These are phyloP conservation scores for Sphaerulina musiva DNA, from an alignment of 2,329 filamentous ascomycete genomes.

Conservation along the genomic window DNA sequence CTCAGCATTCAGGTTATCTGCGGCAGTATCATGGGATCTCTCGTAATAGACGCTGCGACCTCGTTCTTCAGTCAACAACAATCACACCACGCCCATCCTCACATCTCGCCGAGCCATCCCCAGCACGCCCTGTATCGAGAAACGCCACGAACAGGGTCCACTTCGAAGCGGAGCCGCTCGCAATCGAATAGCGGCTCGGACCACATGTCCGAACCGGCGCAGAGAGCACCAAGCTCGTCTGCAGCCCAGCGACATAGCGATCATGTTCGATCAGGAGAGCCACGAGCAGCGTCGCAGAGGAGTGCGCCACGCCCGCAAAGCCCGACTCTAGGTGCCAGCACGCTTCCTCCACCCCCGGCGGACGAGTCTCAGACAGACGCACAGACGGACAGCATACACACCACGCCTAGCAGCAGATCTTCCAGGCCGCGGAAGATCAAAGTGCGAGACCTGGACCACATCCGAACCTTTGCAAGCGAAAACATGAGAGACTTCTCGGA, in stretches of 20 bases:
- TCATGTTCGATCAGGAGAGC: constrained; percentile 17
- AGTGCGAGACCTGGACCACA: constrained; percentile 82
- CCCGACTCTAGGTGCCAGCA: constrained; percentile 25
- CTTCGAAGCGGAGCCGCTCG: constrained; percentile 25
- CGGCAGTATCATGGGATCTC: constrained; percentile 52
- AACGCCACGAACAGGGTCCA: constrained; percentile 21
- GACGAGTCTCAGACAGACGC: constrained; percentile 11
- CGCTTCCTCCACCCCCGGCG: not conserved
- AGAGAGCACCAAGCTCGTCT: constrained; percentile 30
- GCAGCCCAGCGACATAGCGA: constrained; percentile 9
- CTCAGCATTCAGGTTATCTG: constrained; percentile 10
- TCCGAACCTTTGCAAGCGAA: constrained; percentile 78
- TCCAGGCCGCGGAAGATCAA: constrained; percentile 59
- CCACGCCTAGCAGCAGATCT: constrained; percentile 27
- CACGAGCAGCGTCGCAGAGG: constrained; percentile 13
- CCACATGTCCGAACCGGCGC: constrained; percentile 29
- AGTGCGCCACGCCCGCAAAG: constrained; percentile 19
- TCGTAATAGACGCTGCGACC: constrained; percentile 64
- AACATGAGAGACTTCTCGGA: constrained; percentile 57
- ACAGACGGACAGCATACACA: constrained; percentile 1
- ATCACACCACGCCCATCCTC: constrained; percentile 15
- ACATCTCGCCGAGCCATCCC: constrained; percentile 21
- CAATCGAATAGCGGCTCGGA: constrained; percentile 19
- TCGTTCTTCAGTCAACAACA: constrained; percentile 45
- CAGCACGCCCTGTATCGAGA: constrained; percentile 25